Conservation (phyloP, 2,329 filamentous ascomycete genomes). For the Ophiostoma angusticollis region DNA sequence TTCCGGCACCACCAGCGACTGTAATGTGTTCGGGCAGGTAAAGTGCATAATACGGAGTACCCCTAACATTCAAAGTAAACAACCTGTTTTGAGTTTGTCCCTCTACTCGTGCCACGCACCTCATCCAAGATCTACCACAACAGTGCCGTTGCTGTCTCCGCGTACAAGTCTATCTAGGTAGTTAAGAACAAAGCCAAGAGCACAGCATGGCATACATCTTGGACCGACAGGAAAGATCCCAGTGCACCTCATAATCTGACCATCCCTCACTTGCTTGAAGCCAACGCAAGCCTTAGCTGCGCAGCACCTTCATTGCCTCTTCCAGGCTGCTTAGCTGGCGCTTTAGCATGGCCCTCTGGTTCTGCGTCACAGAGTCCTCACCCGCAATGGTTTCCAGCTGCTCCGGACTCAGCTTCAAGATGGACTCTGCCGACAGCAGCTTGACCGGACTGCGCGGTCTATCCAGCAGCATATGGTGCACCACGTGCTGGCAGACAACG, state of each 20-base stretch:
- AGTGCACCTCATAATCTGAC: no score
- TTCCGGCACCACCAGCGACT: slow-evolving; percentile 12
- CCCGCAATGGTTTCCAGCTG: slow-evolving; percentile 45
- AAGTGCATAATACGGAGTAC: neutral
- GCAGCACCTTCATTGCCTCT: slow-evolving; percentile 19
- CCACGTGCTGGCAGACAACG: slow-evolving; percentile 40
- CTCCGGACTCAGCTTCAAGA: slow-evolving; percentile 32
- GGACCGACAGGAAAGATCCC: no score
- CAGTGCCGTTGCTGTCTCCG: no score
- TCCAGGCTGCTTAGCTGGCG: slow-evolving; percentile 34
- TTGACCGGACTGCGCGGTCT: slow-evolving; percentile 36
- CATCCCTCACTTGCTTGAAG: no score
- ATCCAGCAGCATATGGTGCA: slow-evolving; percentile 39
- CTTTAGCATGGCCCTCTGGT: slow-evolving; percentile 29
- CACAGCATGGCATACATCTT: no score
- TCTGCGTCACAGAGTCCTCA: slow-evolving; percentile 33
- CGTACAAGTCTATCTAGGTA: no score
- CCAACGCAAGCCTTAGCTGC: slow-evolving; percentile 1
- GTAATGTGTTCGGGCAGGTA: no score
- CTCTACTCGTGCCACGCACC: no score
- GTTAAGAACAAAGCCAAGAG: neutral
- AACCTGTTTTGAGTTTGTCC: no score
- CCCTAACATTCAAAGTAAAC: neutral
- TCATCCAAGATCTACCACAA: no score
- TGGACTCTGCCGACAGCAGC: slow-evolving; percentile 37